phyloP scores from a whole-genome alignment of 2,329 filamentous ascomycete genomes.

The Colletotrichum lini region DNA sequence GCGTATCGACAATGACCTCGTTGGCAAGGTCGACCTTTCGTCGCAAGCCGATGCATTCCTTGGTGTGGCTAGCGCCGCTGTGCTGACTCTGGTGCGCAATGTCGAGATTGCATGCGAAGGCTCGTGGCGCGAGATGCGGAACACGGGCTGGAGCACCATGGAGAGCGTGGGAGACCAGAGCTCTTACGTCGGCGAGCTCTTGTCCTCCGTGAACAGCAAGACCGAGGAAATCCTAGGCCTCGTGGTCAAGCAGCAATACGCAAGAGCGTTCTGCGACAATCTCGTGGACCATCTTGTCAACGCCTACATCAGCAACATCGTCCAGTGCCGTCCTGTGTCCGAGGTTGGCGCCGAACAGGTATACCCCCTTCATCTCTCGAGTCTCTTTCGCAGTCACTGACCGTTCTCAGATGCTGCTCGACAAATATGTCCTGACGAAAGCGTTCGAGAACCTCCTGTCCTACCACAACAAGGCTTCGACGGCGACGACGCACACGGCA shows the following conservation, averaged over 20 bases:
- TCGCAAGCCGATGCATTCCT: conserved; percentile 96
- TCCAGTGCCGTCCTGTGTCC: conserved; percentile 90
- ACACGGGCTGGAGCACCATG: conserved; percentile 94
- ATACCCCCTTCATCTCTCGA: conserved; percentile 43
- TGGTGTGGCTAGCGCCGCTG: conserved; percentile 90
- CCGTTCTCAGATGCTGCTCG: conserved; percentile 83
- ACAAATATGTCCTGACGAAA: conserved; percentile 92
- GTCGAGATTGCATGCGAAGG: conserved; percentile 88
- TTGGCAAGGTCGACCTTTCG: conserved; percentile 85
- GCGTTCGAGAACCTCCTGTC: conserved; percentile 80
- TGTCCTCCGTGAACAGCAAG: conserved; percentile 79
- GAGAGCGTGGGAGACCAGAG: conserved; percentile 95
- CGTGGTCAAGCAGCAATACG: conserved; percentile 92
- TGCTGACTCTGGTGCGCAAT: conserved; percentile 85
- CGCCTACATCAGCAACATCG: conserved; percentile 85
- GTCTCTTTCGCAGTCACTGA: conserved; percentile 44
- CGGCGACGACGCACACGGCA: conserved; percentile 55
- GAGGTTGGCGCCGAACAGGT: conserved; percentile 95
- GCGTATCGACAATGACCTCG: conserved; percentile 85
- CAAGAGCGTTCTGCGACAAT: conserved; percentile 94
- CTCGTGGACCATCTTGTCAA: conserved; percentile 89
- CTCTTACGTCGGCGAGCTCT: conserved; percentile 87
- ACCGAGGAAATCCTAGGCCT: conserved; percentile 82
- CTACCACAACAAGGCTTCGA: conserved; percentile 64
- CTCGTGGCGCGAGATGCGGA: conserved; percentile 96